Base-by-base conservation (phyloP, 805 yeast genomes). In the Yamadazyma phyllophila region DNA sequence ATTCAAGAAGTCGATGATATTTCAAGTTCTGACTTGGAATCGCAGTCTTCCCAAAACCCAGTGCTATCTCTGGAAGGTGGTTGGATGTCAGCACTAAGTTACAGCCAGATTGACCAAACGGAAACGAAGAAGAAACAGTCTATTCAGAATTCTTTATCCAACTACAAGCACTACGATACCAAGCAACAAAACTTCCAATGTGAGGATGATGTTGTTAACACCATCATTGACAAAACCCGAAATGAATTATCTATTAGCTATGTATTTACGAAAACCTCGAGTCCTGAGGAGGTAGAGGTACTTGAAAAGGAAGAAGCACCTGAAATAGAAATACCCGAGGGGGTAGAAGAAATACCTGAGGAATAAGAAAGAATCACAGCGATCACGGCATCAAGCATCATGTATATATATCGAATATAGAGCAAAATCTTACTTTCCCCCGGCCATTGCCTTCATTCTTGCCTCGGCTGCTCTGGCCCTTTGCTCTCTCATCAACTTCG, bases 391-490 rank as follows among this genome's bases (percentile, higher is more conserved):
- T 24, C n/a, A 17, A 36, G 39, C 27, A 36, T 36, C 13, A 36
- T 9, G 26, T 20, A 20, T 20, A 20, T 20, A 20, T 20, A 3
- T 20, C 24, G 24, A 20, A 20, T 6, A 20, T 20, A 20, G 24
- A 20, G 24, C 24, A 20, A 20, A 4, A 20, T 6, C 6, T 20
- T 20, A 20, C 6, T 20, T 20, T 20, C 24, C 24, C 24, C 31
- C 31, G 13, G 31, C 35, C 36, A 48, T 16, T 39, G 34, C 42
- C 35, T 58, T 63, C 45, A 88, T 56, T 54, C 99, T 74, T 0
- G 92, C 96, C 62, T 94, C 98, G 0, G 96, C 97, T 0, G 99
- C 99, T 45, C 98, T 77, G 0, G 97, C 97, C 44, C 98, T 74
- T 58, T 91, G 91, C 57, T 94, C 99, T 49, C 99, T 79, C 86